phyloP scores from a whole-genome alignment of 1,139 yeast species.

The Sugiyamaella grinbergsii region DNA sequence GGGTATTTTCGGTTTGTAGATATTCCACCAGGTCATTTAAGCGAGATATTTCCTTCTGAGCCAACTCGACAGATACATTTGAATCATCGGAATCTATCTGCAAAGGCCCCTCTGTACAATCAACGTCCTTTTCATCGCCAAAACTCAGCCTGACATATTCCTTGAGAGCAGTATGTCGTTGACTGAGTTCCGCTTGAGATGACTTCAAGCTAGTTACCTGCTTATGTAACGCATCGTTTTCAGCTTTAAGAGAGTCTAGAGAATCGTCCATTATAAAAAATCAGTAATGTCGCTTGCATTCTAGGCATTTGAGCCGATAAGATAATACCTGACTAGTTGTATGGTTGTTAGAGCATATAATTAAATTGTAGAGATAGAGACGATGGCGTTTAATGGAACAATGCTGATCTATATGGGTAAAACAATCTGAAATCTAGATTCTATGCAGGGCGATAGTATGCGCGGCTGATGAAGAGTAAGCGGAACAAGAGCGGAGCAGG shows the following conservation, averaged over 20 bases:
- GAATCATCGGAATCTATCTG: not conserved
- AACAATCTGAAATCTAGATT: not conserved
- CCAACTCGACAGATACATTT: not conserved
- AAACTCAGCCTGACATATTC: conserved; percentile 11
- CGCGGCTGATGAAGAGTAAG: too few relatives aligned
- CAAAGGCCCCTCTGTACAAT: not conserved
- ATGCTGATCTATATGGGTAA: not conserved
- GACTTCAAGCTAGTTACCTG: conserved; percentile 1
- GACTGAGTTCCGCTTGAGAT: conserved; percentile 1
- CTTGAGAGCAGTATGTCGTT: conserved; percentile 6
- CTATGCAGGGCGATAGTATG: not conserved
- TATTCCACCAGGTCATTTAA: conserved; percentile 5
- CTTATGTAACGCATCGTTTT: conserved; percentile 4
- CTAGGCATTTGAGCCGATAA: too few relatives aligned
- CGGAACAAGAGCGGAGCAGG: too few relatives aligned
- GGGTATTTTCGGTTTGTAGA: conserved; percentile 5
- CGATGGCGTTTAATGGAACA: not conserved
- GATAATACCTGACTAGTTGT: too few relatives aligned
- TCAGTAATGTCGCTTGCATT: too few relatives aligned
- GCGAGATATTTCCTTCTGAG: conserved; percentile 5
- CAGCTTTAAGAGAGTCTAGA: conserved; percentile 5
- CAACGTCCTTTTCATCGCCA: conserved; percentile 1
- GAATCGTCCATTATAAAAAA: conserved; percentile 10
- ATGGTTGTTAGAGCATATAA: too few relatives aligned
- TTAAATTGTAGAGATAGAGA: not conserved